phyloP scores from a whole-genome alignment of 768 basidiomycete species.

The Lactifluus volemus region DNA sequence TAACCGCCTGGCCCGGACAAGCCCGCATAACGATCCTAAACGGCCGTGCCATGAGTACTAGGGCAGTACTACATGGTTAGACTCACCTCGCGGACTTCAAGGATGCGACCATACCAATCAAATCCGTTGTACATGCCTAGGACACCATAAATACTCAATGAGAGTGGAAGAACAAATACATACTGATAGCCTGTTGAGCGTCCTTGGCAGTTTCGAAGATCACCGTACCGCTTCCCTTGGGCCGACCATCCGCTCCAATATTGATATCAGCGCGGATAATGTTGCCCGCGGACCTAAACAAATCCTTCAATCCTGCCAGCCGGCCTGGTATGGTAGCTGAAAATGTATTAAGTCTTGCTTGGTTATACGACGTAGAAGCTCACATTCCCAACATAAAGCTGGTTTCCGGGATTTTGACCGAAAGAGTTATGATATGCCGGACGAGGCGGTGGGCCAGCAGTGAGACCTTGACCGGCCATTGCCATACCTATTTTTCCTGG shows the following conservation, averaged over 20 bases:
- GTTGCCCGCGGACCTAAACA: slow-evolving; percentile 92
- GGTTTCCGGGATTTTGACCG: slow-evolving; percentile 73
- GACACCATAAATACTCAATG: neutral
- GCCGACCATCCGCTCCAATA: slow-evolving; percentile 83
- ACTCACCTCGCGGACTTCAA: slow-evolving; percentile 91
- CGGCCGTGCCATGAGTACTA: neutral
- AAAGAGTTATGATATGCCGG: slow-evolving; percentile 76
- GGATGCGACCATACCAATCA: slow-evolving; percentile 91
- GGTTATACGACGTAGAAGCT: slow-evolving; percentile 22
- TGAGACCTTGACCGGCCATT: slow-evolving; percentile 83
- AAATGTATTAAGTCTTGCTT: neutral
- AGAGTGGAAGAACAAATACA: slow-evolving; percentile 24
- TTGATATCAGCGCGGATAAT: slow-evolving; percentile 96
- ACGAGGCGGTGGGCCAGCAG: slow-evolving; percentile 74
- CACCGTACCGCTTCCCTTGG: slow-evolving; percentile 96
- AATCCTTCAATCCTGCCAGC: slow-evolving; percentile 98
- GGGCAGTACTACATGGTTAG: neutral
- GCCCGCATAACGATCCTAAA: slow-evolving; percentile 81
- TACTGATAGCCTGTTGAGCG: slow-evolving; percentile 86
- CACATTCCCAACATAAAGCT: slow-evolving; percentile 90
- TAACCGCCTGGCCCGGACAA: slow-evolving; percentile 56
- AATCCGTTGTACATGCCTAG: slow-evolving; percentile 94
- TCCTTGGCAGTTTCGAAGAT: slow-evolving; percentile 89
- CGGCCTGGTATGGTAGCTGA: slow-evolving; percentile 92
- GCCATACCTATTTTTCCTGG: slow-evolving; percentile 95